phyloP scores from a whole-genome alignment of 805 yeast genomes.

The Jamesozyma lodderae region DNA sequence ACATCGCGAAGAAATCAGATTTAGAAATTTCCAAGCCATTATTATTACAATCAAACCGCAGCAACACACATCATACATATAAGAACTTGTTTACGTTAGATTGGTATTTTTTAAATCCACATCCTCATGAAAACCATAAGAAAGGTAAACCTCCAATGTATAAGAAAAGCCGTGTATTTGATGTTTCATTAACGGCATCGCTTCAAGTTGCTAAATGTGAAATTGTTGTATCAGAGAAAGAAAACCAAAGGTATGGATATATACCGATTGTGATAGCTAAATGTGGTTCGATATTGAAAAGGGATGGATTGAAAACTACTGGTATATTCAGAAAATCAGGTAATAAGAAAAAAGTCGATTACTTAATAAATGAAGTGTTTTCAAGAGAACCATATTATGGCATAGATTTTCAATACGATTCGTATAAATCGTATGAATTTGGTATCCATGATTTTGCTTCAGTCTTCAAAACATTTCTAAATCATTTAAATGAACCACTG shows the following conservation, averaged over 20 bases:
- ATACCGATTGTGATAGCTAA: slow-evolving; percentile 92
- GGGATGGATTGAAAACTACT: slow-evolving; percentile 64
- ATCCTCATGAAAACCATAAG: too few relatives aligned
- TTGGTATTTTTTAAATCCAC: too few relatives aligned
- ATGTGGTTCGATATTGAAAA: slow-evolving; percentile 77
- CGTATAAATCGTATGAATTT: slow-evolving; percentile 63
- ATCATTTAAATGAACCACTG: slow-evolving; percentile 83
- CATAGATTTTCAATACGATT: slow-evolving; percentile 42
- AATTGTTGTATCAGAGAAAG: neutral
- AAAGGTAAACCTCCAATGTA: too few relatives aligned
- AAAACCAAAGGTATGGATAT: neutral
- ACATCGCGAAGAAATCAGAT: too few relatives aligned
- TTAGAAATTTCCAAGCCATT: too few relatives aligned
- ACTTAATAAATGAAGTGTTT: slow-evolving; percentile 72
- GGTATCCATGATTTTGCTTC: slow-evolving; percentile 95
- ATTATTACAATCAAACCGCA: too few relatives aligned
- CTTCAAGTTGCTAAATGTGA: slow-evolving; percentile 1
- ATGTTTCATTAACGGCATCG: neutral
- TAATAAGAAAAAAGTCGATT: slow-evolving; percentile 74
- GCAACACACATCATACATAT: too few relatives aligned
- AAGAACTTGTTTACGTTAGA: too few relatives aligned
- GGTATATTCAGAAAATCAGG: slow-evolving; percentile 93
- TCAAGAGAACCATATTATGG: slow-evolving; percentile 84
- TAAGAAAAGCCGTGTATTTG: neutral
- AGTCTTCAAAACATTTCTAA: slow-evolving; percentile 70